These are phyloP conservation scores for Emericellopsis terricola DNA, from an alignment of 495 filamentous ascomycete genomes.

Conservation along the genomic window DNA sequence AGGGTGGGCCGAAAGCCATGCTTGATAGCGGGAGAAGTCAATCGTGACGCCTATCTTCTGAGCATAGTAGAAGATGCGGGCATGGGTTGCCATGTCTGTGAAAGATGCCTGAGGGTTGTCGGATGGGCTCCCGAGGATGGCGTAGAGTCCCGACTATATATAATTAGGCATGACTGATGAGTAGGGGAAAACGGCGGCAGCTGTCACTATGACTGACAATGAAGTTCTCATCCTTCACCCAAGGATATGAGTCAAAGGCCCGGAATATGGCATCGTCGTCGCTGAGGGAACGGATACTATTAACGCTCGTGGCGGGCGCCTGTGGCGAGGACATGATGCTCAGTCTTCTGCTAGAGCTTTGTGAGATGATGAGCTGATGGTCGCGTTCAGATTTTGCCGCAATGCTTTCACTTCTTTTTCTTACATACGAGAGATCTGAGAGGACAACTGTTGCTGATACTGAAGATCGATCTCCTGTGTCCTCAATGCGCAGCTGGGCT, in stretches of 20 bases:
- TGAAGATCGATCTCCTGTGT: no score
- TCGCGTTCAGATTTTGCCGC: no score
- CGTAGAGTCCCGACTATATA: slow-evolving; percentile 2
- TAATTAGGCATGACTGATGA: background rate
- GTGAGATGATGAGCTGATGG: no score
- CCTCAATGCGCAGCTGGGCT: no score
- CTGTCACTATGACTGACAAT: background rate
- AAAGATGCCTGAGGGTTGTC: slow-evolving; percentile 1
- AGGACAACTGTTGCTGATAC: no score
- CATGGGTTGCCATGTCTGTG: slow-evolving; percentile 14
- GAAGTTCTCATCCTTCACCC: slow-evolving; percentile 2
- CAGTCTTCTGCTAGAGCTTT: no score
- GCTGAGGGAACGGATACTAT: slow-evolving; percentile 3
- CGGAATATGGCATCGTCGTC: slow-evolving; percentile 3
- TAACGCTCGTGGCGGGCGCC: background rate
- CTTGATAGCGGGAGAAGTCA: slow-evolving; percentile 17
- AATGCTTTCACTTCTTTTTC: no score
- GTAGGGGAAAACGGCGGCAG: background rate
- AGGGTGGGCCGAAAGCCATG: slow-evolving; percentile 8
- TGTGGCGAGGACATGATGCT: slow-evolving; percentile 1
- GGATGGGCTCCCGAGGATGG: slow-evolving; percentile 3
- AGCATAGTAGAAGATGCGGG: slow-evolving; percentile 26
- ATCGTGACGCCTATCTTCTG: slow-evolving; percentile 16
- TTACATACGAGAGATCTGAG: no score
- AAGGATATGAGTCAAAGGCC: slow-evolving; percentile 4